phyloP scores from a whole-genome alignment of 2,329 filamentous ascomycete species.

The Byssothecium circinans region DNA sequence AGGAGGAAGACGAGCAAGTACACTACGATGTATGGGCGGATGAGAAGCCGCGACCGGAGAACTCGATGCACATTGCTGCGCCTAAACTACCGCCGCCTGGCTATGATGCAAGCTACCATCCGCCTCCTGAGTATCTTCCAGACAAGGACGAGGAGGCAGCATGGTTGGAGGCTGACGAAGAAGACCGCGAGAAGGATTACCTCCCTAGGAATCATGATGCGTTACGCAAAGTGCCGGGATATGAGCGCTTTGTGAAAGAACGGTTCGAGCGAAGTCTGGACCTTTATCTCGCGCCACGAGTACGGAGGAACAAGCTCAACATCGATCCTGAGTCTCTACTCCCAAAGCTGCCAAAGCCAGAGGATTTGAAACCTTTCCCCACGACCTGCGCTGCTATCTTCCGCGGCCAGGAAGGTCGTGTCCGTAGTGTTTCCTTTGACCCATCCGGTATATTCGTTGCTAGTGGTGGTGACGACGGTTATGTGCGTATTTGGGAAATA shows the following conservation, averaged over 20 bases:
- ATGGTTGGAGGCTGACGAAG: constrained; percentile 85
- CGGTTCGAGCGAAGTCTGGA: constrained; percentile 95
- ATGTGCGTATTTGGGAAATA: constrained; percentile 86
- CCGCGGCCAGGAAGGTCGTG: constrained; percentile 82
- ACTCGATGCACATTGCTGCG: constrained; percentile 92
- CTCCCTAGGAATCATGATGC: constrained; percentile 80
- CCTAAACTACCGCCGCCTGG: constrained; percentile 91
- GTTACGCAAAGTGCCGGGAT: constrained; percentile 88
- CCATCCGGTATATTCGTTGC: constrained; percentile 84
- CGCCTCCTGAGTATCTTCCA: constrained; percentile 90
- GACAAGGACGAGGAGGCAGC: constrained; percentile 78
- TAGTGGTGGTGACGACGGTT: constrained; percentile 92
- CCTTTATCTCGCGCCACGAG: constrained; percentile 88
- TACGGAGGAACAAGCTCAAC: constrained; percentile 91
- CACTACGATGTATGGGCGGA: constrained; percentile 94
- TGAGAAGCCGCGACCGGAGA: constrained; percentile 77
- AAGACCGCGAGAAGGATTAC: constrained; percentile 88
- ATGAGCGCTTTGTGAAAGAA: constrained; percentile 88
- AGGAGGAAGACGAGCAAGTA: constrained; percentile 71
- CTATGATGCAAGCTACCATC: constrained; percentile 96
- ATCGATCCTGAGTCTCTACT: constrained; percentile 93
- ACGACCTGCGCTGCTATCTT: constrained; percentile 87
- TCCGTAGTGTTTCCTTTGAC: constrained; percentile 82
- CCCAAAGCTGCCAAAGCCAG: constrained; percentile 88
- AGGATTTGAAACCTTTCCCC: constrained; percentile 93